Evolutionary conservation across 805 yeast genomes (phyloP), one percentile per base, ranked within the genome.

Genomic region (Cyberlindnera euphorbiiphila): DNA sequence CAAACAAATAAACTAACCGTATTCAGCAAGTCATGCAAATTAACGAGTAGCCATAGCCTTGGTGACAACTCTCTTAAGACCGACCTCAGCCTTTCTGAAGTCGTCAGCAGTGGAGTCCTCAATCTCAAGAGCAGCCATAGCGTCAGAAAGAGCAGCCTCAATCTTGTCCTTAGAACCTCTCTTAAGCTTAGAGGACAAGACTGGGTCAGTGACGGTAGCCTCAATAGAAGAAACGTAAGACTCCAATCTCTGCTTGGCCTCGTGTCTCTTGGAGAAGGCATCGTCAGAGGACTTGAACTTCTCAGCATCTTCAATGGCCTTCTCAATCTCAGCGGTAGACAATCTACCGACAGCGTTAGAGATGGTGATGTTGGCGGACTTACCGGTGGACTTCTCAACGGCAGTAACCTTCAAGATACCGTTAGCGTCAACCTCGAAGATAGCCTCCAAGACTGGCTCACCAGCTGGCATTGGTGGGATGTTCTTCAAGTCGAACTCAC

Each of bases 341-440:
- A 91, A 85, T 84, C 96, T 85, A 71, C 98, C 98, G 66, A 89
- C 93, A 64, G 96, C 95, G 84, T 93, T 91, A 58, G 97, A 87
- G 78, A 93, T 93, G 67, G 97, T 91, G 66, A 93, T 91, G 81
- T 91, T 86, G 66, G 96, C 93, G 56, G 96, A 76, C 72, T 91
- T 88, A 74, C 98, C 98, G 54, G 98, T 91, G 49, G 96, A 89
- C 76, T 91, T 91, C 78, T 91, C 98, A 64, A 84, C 82, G 51
- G 98, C 98, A 58, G 96, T 89, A 62, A 91, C 98, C 85, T 91
- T 93, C 70, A 91, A 81, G 78, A 91, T 93, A 80, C 98, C 98
- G 73, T 91, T 93, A 65, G 98, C 98, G 72, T 93, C 98, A 64
- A 93, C 91, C 72, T 91, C 96, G 72, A 91, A 93, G 68, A 91